Base-by-base conservation (phyloP, 1,139 yeast species). In the Candida tropicalis region DNA sequence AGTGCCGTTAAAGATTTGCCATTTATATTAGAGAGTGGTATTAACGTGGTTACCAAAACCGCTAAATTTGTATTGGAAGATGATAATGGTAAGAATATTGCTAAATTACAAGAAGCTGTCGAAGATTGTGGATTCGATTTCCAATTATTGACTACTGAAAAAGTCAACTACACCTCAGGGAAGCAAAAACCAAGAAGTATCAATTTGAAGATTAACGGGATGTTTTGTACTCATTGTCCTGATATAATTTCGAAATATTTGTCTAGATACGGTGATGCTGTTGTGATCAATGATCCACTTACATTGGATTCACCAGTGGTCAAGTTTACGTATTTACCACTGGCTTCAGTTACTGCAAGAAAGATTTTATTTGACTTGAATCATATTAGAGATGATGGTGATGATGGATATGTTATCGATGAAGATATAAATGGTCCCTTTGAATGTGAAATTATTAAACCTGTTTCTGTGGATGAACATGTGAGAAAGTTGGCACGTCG, bases 151-250 rank as follows among this genome's bases (percentile, higher is more conserved):
- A 63, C 63, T 35, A 62, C 60, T 16, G 68, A 69, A 34, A 59
- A 62, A 33, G 66, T 77, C 42, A 75, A 71, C 53, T 78, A 73
- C 52, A 70, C 77, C 3, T 68, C 75, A 25, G 66, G 70, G 2
- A 73, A 72, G 46, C 67, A 68, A 39, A 68, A 62, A 40, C 68
- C 82, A 5, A 70, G 93, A 52, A 70, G 82, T 0, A 76, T 84
- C 38, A 77, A 77, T 49, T 63, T 84, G 42, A 70, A 69, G 33
- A 71, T 86, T n/a, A 71, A 70, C 4, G 91, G 91, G 1, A 84
- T 86, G 88, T 81, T 64, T 56, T 86, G 93, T 63, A 75, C 69
- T 15, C 80, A 82, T 55, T 86, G 93, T 56, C 93, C 93, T 1
- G 77, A 73, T 24, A 58, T 73, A 2, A 71, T 86, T 32, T 74